Base-by-base conservation (phyloP, 345 rosid genomes). In the Bruguiera sexangula region DNA sequence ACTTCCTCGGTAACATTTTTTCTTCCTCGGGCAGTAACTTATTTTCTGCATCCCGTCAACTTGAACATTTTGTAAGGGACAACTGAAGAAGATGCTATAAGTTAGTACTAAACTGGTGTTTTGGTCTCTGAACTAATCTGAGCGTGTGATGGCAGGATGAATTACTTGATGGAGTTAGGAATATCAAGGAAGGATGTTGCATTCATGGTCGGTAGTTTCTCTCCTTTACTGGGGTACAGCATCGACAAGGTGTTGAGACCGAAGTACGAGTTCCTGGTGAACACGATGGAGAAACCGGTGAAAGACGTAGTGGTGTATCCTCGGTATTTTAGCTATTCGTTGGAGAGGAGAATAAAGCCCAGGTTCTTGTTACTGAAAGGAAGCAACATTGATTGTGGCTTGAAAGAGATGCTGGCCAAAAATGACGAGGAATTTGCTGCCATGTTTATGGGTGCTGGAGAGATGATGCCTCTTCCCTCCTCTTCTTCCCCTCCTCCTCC, bases 141-240 rank as follows among this genome's bases (percentile, higher is more conserved):
- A 37, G 39, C 32, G 32, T 70, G 53, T 59, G 66, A 31, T 75
- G 72, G 76, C 89, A 94, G 97, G 83, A 78, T 89, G 55, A 82
- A 80, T 62, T 91, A 89, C 81, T 73, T 94, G 68, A 82, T 77
- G 90, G 82, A 80, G 72, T 68, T 76, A 27, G 96, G 98, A 64
- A 74, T 94, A 20, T 81, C 91, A 13, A 78, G 80, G 82, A 79
- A 80, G 74, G 94, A 86, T 21, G 65, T 94, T 8, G 85, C 80
- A 7, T 88, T 80, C 84, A 91, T 94, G 98, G 80, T 94, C 21
- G 85, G 87, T 29, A 85, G 80, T 61, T 94, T 91, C 85, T 88
- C 97, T 18, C 98, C 95, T 9, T 67, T 94, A 24, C 80, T 94
- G 56, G 98, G 98, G 36, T 91, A 94, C 85, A 87, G 96, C 83